Percentiles rank a stretch among this genome's conserved stretches.
These are phyloP conservation scores for Aspergillus japonicus DNA, from an alignment of 2,329 filamentous ascomycete genomes.

Conservation along the genomic window DNA sequence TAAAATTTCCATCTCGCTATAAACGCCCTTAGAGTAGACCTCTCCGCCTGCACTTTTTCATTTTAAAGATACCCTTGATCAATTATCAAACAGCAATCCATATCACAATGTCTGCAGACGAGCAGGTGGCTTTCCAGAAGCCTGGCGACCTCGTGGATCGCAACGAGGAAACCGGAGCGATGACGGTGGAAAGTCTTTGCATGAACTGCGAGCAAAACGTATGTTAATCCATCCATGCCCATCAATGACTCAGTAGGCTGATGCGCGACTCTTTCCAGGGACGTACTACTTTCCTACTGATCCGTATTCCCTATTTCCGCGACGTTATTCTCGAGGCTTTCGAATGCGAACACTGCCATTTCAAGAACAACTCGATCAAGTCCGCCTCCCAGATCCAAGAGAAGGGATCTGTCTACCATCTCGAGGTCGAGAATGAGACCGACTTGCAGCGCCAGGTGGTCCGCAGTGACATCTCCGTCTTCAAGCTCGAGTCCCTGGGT, in stretches of 20 bases:
- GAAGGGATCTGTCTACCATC: slow-evolving; percentile 78
- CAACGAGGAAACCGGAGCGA: slow-evolving; percentile 44
- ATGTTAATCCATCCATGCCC: slow-evolving; percentile 45
- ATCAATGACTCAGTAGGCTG: slow-evolving; percentile 9
- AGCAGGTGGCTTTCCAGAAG: slow-evolving; percentile 33
- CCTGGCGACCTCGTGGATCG: slow-evolving; percentile 39
- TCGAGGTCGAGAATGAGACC: slow-evolving; percentile 68
- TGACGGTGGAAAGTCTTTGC: slow-evolving; percentile 67
- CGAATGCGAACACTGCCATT: slow-evolving; percentile 81
- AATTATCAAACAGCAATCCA: too few relatives aligned
- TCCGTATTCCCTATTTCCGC: slow-evolving; percentile 93
- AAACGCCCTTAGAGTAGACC: background rate
- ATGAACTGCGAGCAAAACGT: slow-evolving; percentile 84
- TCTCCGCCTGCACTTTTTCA: too few relatives aligned
- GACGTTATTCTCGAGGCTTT: slow-evolving; percentile 98
- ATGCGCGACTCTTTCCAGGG: slow-evolving; percentile 57
- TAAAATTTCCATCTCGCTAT: background rate
- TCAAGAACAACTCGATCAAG: slow-evolving; percentile 91
- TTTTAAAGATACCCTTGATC: too few relatives aligned
- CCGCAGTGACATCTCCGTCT: slow-evolving; percentile 82
- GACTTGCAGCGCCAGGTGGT: slow-evolving; percentile 87
- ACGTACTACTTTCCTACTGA: slow-evolving; percentile 79
- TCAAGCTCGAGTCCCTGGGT: slow-evolving; percentile 87
- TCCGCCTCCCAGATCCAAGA: slow-evolving; percentile 89
- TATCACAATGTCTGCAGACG: slow-evolving; percentile 30